Evolutionary conservation across 2,329 filamentous ascomycete species (phyloP).

Genomic region (Plenodomus tracheiphilus): DNA sequence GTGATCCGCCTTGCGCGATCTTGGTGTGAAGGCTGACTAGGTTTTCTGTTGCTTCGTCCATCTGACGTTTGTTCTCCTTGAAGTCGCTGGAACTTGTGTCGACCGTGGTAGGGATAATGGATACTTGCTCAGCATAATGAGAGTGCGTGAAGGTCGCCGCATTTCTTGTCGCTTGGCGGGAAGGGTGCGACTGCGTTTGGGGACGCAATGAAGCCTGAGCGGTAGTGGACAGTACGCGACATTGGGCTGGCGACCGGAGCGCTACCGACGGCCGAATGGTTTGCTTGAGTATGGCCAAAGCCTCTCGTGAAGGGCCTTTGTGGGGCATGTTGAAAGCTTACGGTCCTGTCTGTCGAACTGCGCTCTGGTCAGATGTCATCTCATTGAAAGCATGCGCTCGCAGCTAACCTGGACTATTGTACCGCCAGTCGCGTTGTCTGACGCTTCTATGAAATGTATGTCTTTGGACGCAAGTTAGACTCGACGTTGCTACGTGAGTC

Average conservation of each 20-base stretch:
- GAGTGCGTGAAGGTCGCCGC: conserved; percentile 79
- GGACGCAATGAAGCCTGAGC: conserved; percentile 16
- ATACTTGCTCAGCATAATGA: conserved; percentile 81
- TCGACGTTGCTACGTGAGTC: not conserved
- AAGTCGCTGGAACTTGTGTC: conserved; percentile 79
- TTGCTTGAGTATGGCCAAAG: conserved; percentile 37
- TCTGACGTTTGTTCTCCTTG: conserved; percentile 76
- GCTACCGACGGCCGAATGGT: conserved; percentile 31
- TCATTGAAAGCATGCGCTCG: not conserved
- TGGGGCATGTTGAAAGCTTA: conserved; percentile 29
- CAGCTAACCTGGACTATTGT: not conserved
- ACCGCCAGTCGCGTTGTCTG: not conserved
- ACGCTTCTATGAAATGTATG: not conserved
- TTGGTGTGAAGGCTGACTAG: conserved; percentile 71
- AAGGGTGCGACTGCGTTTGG: conserved; percentile 14
- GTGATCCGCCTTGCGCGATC: conserved; percentile 75
- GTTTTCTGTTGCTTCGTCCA: conserved; percentile 71
- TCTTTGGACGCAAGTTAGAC: not conserved
- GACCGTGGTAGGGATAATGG: conserved; percentile 73
- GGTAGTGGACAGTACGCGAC: conserved; percentile 20
- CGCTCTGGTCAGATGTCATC: not conserved
- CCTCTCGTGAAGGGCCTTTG: conserved; percentile 41
- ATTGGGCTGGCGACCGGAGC: conserved; percentile 27
- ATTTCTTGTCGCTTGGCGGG: conserved; percentile 17
- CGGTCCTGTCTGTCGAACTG: not conserved